A percentile compares a stretch with the other conserved stretches of the same genome.
phyloP scores from a whole-genome alignment of 1,284 basidiomycete species.

The Ganoderma lingzhi region DNA sequence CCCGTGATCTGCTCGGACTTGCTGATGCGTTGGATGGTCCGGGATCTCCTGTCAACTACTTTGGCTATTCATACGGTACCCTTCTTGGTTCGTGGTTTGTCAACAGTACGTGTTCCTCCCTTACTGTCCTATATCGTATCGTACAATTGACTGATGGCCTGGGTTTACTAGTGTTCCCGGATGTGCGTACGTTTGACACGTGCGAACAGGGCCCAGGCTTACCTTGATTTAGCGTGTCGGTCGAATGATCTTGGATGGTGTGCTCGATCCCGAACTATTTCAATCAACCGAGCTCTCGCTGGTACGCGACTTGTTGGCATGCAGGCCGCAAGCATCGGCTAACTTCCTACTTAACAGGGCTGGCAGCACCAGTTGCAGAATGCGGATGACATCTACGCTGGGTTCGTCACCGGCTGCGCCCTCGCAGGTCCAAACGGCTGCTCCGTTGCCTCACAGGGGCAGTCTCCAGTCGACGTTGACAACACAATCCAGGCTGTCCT shows the following conservation, averaged over 20 bases:
- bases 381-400: conserved; percentile 22
- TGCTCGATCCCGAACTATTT: conserved; percentile 14
- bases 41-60: conserved; percentile 24
- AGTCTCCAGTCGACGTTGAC: background rate
- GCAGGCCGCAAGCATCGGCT: background rate
- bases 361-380: conserved; percentile 8
- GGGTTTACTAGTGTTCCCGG: conserved; percentile 27
- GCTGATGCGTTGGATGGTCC: conserved; percentile 29
- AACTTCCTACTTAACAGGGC: background rate
- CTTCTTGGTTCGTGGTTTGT: conserved; percentile 26
- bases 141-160: background rate
- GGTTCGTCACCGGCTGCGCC: conserved; percentile 27
- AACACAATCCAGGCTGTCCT: background rate
- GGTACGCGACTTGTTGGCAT: background rate
- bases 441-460: conserved; percentile 9
- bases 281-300: background rate
- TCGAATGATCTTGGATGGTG: conserved; percentile 23
- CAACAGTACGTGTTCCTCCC: conserved; percentile 23
- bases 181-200: conserved; percentile 7
- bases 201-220: background rate
- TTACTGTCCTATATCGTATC: too few relatives aligned
- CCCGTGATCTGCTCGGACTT: conserved; percentile 26
- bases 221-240: conserved; percentile 25
- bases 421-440: conserved; percentile 22
- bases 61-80: conserved; percentile 25